Evolutionary conservation across 1,139 yeast genomes (phyloP).

Genomic region (Sugiyamaella xylanicola): DNA sequence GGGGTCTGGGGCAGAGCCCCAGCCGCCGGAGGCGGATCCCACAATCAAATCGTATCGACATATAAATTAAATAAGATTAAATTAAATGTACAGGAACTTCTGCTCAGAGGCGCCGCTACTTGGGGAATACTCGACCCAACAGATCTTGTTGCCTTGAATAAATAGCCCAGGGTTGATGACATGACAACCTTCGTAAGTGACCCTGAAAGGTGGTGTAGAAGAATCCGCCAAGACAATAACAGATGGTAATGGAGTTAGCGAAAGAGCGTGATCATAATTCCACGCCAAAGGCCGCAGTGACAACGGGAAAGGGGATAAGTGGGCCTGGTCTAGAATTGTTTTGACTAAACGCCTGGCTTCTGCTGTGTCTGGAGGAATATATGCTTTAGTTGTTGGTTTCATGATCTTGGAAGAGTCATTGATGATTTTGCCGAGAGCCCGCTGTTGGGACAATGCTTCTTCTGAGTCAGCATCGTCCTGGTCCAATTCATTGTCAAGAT

Average conservation of each 20-base stretch:
- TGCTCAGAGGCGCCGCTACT: conserved; percentile 31
- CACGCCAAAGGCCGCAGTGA: conserved; percentile 65
- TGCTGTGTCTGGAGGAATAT: conserved; percentile 46
- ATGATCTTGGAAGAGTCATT: conserved; percentile 24
- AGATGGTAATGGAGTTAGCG: conserved; percentile 75
- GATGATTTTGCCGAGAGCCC: conserved; percentile 31
- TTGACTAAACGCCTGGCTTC: conserved; percentile 78
- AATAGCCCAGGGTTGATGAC: conserved; percentile 72
- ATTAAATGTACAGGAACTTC: conserved; percentile 25
- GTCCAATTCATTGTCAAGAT: conserved; percentile 14
- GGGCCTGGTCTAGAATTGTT: conserved; percentile 84
- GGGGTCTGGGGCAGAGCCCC: conserved; percentile 2
- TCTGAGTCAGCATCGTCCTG: conserved; percentile 28
- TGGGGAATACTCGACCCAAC: conserved; percentile 74
- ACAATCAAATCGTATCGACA: too few relatives aligned
- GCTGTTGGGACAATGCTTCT: conserved; percentile 26
- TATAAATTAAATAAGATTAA: too few relatives aligned
- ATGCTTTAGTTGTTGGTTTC: conserved; percentile 26
- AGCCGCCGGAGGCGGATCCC: conserved; percentile 2
- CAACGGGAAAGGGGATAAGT: conserved; percentile 74
- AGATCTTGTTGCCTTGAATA: conserved; percentile 50
- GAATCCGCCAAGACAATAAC: conserved; percentile 61
- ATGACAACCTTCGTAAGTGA: conserved; percentile 80
- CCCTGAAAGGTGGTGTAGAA: conserved; percentile 68
- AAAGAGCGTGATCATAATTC: conserved; percentile 67